Conservation (phyloP, 345 rosid genomes). For the Bruguiera gymnorhiza region DNA sequence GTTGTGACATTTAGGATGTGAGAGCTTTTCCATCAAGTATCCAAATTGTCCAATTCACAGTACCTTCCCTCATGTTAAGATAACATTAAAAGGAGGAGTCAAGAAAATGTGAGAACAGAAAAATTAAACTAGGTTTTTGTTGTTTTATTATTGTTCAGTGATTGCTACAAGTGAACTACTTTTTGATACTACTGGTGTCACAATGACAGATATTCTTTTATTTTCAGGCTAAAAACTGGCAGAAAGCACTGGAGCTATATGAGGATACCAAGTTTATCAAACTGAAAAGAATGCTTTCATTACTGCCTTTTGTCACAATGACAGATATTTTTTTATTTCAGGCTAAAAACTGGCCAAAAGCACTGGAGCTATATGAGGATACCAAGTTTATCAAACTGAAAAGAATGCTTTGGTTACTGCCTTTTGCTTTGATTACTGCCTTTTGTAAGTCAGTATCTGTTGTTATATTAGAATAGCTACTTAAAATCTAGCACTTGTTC, state of each 20-base stretch:
- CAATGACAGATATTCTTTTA: not conserved
- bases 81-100: not conserved
- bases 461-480: not conserved
- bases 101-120: not conserved
- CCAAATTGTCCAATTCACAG: not conserved
- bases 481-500: not conserved
- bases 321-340: constrained; percentile 21
- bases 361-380: constrained; percentile 69
- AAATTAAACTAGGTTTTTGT: not conserved
- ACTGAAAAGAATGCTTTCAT: not conserved
- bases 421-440: constrained; percentile 79
- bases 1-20: not conserved
- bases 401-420: constrained; percentile 86
- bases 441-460: constrained; percentile 56
- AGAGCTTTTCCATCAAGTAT: not conserved
- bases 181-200: no score
- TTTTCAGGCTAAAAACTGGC: constrained; percentile 79
- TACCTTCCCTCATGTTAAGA: not conserved
- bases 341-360: constrained; percentile 86
- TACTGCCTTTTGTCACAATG: no score
- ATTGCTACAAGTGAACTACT: no score
- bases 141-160: no score
- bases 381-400: constrained; percentile 62
- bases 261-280: constrained; percentile 63
- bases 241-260: constrained; percentile 74